These are phyloP conservation scores for Sphaerostilbella broomeana DNA, from an alignment of 2,329 filamentous ascomycete genomes.

Conservation along the genomic window DNA sequence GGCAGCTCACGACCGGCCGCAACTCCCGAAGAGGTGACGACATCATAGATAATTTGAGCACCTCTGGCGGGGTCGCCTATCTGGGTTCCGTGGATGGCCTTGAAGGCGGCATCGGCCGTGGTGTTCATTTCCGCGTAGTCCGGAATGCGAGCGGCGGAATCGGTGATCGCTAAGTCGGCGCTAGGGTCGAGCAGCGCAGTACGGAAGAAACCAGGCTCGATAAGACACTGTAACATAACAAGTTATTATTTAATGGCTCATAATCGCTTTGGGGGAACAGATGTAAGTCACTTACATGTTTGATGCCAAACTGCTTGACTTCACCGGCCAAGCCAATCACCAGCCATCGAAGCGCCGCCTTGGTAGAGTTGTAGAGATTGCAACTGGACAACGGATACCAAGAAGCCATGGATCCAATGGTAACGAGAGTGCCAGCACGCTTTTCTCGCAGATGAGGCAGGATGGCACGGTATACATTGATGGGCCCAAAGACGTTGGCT, in stretches of 20 bases:
- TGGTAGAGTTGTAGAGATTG: slow-evolving; percentile 9
- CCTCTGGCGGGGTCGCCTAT: slow-evolving; percentile 10
- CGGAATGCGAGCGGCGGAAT: slow-evolving; percentile 3
- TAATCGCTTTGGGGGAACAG: too few relatives aligned
- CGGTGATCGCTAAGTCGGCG: slow-evolving; percentile 5
- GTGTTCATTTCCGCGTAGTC: slow-evolving; percentile 9
- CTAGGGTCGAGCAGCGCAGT: slow-evolving; percentile 9
- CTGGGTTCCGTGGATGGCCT: slow-evolving; percentile 3
- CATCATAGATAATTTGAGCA: slow-evolving; percentile 12
- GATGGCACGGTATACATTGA: slow-evolving; percentile 9
- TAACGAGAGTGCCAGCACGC: slow-evolving; percentile 3
- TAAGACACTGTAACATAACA: too few relatives aligned
- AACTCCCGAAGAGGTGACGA: slow-evolving; percentile 8
- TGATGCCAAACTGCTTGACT: slow-evolving; percentile 5
- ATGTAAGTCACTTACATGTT: too few relatives aligned
- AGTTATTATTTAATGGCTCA: too few relatives aligned
- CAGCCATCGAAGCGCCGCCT: slow-evolving; percentile 6
- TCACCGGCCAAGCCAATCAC: slow-evolving; percentile 3
- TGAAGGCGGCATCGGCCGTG: background rate
- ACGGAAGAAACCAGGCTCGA: slow-evolving; percentile 12
- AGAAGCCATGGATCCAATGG: slow-evolving; percentile 11
- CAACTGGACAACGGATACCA: slow-evolving; percentile 4
- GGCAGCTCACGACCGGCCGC: slow-evolving; percentile 8
- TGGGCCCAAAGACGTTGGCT: slow-evolving; percentile 6
- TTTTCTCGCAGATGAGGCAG: slow-evolving; percentile 7